Evolutionary conservation across 495 filamentous ascomycete species (phyloP), one percentile per base, ranked within the genome.

Genomic region (Podospora bellae-mahoneyi): DNA sequence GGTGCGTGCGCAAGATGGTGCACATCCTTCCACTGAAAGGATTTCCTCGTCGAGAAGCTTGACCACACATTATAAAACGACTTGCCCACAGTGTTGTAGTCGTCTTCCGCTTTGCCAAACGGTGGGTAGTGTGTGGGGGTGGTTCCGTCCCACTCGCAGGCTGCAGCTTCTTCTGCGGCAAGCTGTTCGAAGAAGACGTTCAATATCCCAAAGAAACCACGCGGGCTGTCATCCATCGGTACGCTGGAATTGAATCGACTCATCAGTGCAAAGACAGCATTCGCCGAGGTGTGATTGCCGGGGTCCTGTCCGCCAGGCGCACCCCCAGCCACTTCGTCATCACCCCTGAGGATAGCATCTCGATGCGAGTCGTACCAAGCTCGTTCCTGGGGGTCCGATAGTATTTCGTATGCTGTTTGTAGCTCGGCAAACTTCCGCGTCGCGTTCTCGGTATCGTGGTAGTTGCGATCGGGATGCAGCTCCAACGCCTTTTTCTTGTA

Each of bases 351-450:
- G 61, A 98, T 93, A 16, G 88, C 89, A 69, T 93, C 90, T 63
- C 92, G 90, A 73, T 99, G 95, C 26, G 92, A 91, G 74, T 99
- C 94, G 78, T 99, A 99, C 95, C 95, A 98, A 9, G 94, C 90
- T 60, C 96, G 88, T 76, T 99, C 95, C 76, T 98, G 94, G 7
- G 92, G 88, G 76, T 99, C 96, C 18, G 93, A 96, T 2, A 99
- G 88, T 23, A 98, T 87, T 75, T 98, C 93, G 77, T 98, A 97
- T 53, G 95, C 95, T 10, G 92, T 84, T 76, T 97, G 94, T 27
- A 98, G 85, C 72, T 95, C 93, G 58, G 94, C 93, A 76, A 99
- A 99, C 20, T 89, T 87, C 67, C 80, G 82, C 0, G 95, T 99
- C 7, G 94, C 87, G 68, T 88, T 87, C 69, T 95, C 92, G 64